Evolutionary conservation across 2,329 filamentous ascomycete genomes (phyloP).

Genomic region (Dichotomopilus funicola): DNA sequence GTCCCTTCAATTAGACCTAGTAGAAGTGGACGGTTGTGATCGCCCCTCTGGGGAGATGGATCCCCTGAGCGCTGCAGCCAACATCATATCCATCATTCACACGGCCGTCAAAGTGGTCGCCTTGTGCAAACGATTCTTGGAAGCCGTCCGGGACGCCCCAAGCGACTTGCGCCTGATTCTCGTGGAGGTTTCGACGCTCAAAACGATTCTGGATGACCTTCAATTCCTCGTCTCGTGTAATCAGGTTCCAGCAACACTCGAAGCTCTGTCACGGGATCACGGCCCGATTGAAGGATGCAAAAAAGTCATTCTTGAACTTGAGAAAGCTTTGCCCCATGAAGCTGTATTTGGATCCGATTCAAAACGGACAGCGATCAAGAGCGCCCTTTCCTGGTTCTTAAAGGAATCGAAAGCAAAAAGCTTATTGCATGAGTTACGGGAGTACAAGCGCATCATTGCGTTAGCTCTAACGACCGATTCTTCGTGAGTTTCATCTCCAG

Average conservation of each 20-base stretch:
- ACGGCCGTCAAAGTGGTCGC: slow-evolving; percentile 8
- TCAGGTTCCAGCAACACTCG: not conserved
- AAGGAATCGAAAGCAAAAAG: slow-evolving; percentile 5
- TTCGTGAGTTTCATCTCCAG: not conserved
- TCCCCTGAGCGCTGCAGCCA: slow-evolving; percentile 9
- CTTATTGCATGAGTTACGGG: slow-evolving; percentile 5
- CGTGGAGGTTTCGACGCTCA: slow-evolving; percentile 11
- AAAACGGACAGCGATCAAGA: not conserved
- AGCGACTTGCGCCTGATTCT: slow-evolving; percentile 15
- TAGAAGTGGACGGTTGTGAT: not conserved
- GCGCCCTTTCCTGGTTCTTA: slow-evolving; percentile 4
- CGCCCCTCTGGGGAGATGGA: slow-evolving; percentile 3
- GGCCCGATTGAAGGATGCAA: slow-evolving; percentile 12
- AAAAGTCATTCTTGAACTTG: not conserved
- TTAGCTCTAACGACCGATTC: slow-evolving; percentile 11
- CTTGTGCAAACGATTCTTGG: slow-evolving; percentile 16
- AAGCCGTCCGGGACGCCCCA: slow-evolving; percentile 8
- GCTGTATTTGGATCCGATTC: not conserved
- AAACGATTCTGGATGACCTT: slow-evolving; percentile 7
- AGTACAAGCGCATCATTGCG: slow-evolving; percentile 13
- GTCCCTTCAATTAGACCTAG: not conserved
- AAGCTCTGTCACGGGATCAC: not conserved
- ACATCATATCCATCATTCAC: slow-evolving; percentile 14
- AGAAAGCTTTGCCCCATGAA: not conserved
- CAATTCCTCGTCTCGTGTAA: slow-evolving; percentile 1